Evolutionary conservation across 2,329 filamentous ascomycete species (phyloP).

Genomic region (Ceratocystis papillata): DNA sequence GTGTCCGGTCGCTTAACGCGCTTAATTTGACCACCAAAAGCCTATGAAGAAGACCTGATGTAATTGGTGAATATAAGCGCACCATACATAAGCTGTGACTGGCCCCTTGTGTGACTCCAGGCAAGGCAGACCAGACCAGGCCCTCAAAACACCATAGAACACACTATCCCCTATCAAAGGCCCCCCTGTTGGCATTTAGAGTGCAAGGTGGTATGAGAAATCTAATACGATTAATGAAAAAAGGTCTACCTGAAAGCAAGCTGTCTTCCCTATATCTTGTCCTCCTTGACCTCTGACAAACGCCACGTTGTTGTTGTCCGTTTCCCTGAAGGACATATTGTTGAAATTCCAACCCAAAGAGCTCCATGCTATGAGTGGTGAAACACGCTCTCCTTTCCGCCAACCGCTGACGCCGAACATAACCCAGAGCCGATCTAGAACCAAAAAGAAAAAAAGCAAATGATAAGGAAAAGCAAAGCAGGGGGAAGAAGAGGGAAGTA

Average conservation of each 20-base stretch:
- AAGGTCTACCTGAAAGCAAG: slow-evolving; percentile 4
- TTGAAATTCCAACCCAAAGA: slow-evolving; percentile 4
- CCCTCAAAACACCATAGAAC: neutral
- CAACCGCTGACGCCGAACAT: slow-evolving; percentile 5
- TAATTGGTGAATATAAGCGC: neutral
- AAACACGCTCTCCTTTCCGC: neutral
- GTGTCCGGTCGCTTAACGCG: neutral
- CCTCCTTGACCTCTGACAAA: neutral
- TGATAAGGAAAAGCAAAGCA: slow-evolving; percentile 1
- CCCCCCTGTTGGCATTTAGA: too few relatives aligned
- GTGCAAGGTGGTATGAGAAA: neutral
- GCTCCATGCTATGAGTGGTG: neutral
- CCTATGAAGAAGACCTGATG: neutral
- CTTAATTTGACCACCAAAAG: neutral
- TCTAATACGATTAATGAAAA: slow-evolving; percentile 2
- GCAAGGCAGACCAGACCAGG: neutral
- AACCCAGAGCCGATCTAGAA: slow-evolving; percentile 1
- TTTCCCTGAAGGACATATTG: neutral
- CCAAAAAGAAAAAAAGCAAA: neutral
- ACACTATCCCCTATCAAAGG: neutral
- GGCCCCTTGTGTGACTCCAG: neutral
- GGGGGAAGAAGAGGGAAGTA: neutral
- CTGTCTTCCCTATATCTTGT: neutral
- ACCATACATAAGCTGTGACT: neutral
- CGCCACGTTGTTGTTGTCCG: slow-evolving; percentile 1